A percentile compares a stretch with the other conserved stretches of the same genome.
Conservation (phyloP, 768 basidiomycete genomes). For the Pleurotus sapidus region DNA sequence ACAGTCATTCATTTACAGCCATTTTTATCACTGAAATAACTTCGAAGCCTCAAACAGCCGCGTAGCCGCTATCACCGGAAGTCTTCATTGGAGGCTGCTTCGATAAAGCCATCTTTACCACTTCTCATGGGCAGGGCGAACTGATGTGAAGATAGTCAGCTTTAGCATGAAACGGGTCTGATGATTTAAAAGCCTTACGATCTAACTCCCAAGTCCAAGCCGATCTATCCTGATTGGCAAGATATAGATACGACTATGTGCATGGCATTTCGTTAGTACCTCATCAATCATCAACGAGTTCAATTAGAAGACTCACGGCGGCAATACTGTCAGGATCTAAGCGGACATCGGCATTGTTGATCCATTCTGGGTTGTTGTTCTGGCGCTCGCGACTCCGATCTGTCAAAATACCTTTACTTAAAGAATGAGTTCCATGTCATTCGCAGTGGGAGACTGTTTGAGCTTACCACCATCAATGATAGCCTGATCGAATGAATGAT, state of each 20-base stretch:
- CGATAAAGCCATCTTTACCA: slow-evolving; percentile 24
- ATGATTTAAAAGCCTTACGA: slow-evolving; percentile 40
- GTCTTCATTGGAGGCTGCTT: too few relatives aligned
- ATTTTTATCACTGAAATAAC: too few relatives aligned
- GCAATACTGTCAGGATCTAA: slow-evolving; percentile 71
- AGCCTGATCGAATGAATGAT: slow-evolving; percentile 31
- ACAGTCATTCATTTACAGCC: too few relatives aligned
- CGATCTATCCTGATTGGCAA: slow-evolving; percentile 66
- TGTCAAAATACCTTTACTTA: slow-evolving; percentile 29
- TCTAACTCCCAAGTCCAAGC: slow-evolving; percentile 83
- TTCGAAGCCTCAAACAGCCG: too few relatives aligned
- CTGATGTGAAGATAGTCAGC: slow-evolving; percentile 16
- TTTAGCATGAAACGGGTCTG: neutral
- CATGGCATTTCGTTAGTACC: neutral
- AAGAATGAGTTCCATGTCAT: neutral
- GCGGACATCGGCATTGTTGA: slow-evolving; percentile 40
- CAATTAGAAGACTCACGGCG: slow-evolving; percentile 37
- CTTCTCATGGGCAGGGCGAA: slow-evolving; percentile 44
- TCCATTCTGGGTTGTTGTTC: slow-evolving; percentile 33
- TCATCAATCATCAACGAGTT: neutral
- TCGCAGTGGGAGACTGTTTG: too few relatives aligned
- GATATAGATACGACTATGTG: slow-evolving; percentile 58
- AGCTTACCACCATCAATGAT: slow-evolving; percentile 64
- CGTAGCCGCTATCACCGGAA: too few relatives aligned
- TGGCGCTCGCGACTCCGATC: slow-evolving; percentile 21